Evolutionary conservation across 2,329 filamentous ascomycete genomes (phyloP).

Genomic region (Fusarium xyrophilum): DNA sequence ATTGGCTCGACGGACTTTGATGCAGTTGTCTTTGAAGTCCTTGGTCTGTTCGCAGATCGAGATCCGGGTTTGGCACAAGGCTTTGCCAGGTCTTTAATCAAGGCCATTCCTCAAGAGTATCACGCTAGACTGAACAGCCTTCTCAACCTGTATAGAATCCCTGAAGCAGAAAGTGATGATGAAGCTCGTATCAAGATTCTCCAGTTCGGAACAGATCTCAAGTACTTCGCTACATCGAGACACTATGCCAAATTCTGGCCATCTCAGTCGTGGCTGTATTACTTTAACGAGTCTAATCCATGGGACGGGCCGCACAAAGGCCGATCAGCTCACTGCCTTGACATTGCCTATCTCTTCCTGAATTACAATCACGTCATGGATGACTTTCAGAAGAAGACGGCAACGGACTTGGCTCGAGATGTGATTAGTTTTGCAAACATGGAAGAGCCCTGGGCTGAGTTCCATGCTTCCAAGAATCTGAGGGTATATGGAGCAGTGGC

Average conservation of each 20-base stretch:
- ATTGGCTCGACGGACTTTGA: not conserved
- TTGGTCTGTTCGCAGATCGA: not conserved
- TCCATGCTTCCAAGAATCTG: fast-evolving
- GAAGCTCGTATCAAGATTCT: not conserved
- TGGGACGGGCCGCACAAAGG: not conserved
- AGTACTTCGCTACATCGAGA: not conserved
- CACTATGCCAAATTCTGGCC: not conserved
- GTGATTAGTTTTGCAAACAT: fast-evolving
- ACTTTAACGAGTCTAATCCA: not conserved
- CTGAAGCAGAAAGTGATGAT: fast-evolving
- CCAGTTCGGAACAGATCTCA: not conserved
- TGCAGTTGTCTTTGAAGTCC: not conserved
- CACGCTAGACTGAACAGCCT: fast-evolving
- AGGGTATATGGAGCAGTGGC: fast-evolving
- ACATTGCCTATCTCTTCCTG: not conserved
- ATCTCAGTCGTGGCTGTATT: not conserved
- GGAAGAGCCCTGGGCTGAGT: not conserved
- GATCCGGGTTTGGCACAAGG: not conserved
- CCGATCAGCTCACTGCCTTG: not conserved
- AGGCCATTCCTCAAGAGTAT: not conserved
- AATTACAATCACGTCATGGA: not conserved
- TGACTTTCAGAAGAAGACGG: not conserved
- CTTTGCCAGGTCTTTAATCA: fast-evolving
- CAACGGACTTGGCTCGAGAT: not conserved
- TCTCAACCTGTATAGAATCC: not conserved